Evolutionary conservation across 1,284 basidiomycete genomes (phyloP).

Genomic region (Rhodotorula sp.): DNA sequence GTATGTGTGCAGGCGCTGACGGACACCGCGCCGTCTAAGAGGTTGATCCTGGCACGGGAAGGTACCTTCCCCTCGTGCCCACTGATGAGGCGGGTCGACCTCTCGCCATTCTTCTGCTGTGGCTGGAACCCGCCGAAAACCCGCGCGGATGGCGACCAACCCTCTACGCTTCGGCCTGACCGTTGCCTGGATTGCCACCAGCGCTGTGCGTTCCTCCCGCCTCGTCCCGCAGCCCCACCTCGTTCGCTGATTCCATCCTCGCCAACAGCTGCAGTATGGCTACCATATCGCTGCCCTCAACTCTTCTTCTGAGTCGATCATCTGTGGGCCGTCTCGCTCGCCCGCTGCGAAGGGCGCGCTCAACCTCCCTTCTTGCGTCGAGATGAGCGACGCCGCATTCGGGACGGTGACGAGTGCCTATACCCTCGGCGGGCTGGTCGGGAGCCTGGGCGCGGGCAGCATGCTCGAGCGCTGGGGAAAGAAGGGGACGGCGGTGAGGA

Average conservation of each 20-base stretch:
- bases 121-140: too few relatives aligned
- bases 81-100: too few relatives aligned
- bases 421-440: slow-evolving; percentile 52
- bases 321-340: slow-evolving; percentile 7
- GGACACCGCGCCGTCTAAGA: too few relatives aligned
- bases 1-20: too few relatives aligned
- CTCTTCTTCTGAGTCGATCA: slow-evolving; percentile 26
- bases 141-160: background rate
- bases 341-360: background rate
- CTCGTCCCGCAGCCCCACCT: background rate
- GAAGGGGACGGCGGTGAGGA: slow-evolving; percentile 27
- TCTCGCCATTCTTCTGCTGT: too few relatives aligned
- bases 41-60: too few relatives aligned
- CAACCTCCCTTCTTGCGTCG: slow-evolving; percentile 33
- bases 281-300: slow-evolving; percentile 45
- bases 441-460: slow-evolving; percentile 44
- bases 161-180: background rate
- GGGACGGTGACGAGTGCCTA: slow-evolving; percentile 50
- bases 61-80: too few relatives aligned
- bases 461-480: slow-evolving; percentile 42
- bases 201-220: slow-evolving; percentile 7
- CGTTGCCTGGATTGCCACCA: slow-evolving; percentile 16
- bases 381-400: slow-evolving; percentile 38
- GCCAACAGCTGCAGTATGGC: slow-evolving; percentile 40
- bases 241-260: background rate